These are phyloP conservation scores for Cutaneotrichosporon spelunceum DNA, from an alignment of 1,284 basidiomycete genomes.

Conservation along the genomic window DNA sequence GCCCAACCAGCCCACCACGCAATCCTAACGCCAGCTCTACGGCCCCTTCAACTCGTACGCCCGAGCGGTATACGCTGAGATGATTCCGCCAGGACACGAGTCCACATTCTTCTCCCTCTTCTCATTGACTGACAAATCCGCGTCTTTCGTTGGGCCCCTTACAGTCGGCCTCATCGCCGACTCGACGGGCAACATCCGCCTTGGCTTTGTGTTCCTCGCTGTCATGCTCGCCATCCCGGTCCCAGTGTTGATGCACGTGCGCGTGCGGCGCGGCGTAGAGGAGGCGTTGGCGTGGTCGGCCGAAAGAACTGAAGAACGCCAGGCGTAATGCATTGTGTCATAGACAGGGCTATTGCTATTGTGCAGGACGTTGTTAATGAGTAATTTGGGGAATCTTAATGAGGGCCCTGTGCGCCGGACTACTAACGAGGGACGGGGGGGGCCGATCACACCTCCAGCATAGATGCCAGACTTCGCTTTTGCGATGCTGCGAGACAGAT, in stretches of 20 bases:
- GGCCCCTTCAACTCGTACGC: conserved; percentile 51
- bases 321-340: too few relatives aligned
- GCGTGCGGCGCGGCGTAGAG: conserved; percentile 63
- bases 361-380: too few relatives aligned
- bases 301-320: background rate
- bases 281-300: conserved; percentile 55
- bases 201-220: conserved; percentile 81
- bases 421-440: too few relatives aligned
- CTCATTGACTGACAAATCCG: conserved; percentile 74
- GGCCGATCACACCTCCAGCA: too few relatives aligned
- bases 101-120: conserved; percentile 70
- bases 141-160: conserved; percentile 81
- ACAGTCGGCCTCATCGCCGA: conserved; percentile 82
- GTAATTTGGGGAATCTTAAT: too few relatives aligned
- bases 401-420: too few relatives aligned
- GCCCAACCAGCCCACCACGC: too few relatives aligned
- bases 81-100: conserved; percentile 50
- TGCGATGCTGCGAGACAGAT: too few relatives aligned
- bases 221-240: conserved; percentile 73
- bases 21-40: conserved; percentile 52
- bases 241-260: conserved; percentile 67
- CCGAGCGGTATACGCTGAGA: conserved; percentile 49
- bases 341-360: too few relatives aligned
- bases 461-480: too few relatives aligned
- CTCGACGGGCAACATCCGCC: conserved; percentile 79